Base-by-base conservation (phyloP, 1,139 yeast species). In the Williopsis jadinii region DNA sequence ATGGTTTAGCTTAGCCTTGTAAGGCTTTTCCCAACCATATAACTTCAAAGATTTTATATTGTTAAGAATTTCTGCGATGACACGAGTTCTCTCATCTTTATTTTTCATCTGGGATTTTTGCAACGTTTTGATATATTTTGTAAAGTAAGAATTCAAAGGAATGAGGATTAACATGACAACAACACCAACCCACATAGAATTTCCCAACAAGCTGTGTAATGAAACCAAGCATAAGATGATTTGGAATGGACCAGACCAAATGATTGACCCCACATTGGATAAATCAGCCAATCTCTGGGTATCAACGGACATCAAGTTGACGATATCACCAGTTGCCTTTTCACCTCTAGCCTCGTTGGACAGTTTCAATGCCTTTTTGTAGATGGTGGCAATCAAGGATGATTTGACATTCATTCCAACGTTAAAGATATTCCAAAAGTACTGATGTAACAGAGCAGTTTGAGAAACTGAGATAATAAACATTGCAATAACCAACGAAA, bases 201-300 rank as follows among this genome's bases (percentile, higher is more conserved):
- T 79, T 32, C 97, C 97, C 44, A 92, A 67, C 45, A 92, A 65
- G 9, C 77, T 74, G 61, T 92, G 77, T 43, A 92, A 69, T 4
- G 95, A 84, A 43, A 72, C 63, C 52, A 92, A 71, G 70, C 97
- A 92, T 45, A 92, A 66, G 35, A 75, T 53, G 53, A 92, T 81
- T 66, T 92, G 98, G 67, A 90, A 86, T 3, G 98, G 98, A 36
- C 97, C 97, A 1, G 97, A 88, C 96, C 97, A 90, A 40, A 87
- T 71, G 46, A 90, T 75, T 58, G 88, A 90, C 48, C 92, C 80
- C 63, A 84, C 83, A 59, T 88, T 95, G 34, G 86, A 79, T 47
- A 90, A 70, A 57, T 90, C 97, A 63, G 88, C 97, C 44, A 92
- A 68, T 64, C 97, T 76, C 66, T 90, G 97, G 8, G 94, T 85